Percentiles rank a stretch among this genome's conserved stretches.
These are phyloP conservation scores for Vanrija humicola DNA, from an alignment of 1,284 basidiomycete genomes.

Conservation along the genomic window DNA sequence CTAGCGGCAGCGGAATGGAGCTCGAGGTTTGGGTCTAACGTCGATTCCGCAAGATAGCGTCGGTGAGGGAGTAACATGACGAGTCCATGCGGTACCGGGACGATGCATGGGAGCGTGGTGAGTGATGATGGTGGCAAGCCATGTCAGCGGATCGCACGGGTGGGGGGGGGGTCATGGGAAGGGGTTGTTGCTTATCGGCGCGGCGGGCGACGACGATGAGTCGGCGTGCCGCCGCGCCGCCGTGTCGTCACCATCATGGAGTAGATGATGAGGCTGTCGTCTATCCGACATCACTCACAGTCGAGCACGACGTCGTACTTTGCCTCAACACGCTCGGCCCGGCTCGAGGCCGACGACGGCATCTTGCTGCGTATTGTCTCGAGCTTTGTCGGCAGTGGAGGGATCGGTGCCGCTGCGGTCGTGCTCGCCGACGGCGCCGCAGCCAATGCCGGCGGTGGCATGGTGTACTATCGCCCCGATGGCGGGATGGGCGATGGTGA, in stretches of 20 bases:
- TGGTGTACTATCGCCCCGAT: neutral
- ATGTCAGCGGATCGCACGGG: neutral
- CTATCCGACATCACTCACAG: conserved; percentile 24
- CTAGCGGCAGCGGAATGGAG: conserved; percentile 83
- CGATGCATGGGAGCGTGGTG: neutral
- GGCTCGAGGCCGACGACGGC: neutral
- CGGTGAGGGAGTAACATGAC: neutral
- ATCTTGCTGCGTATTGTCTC: conserved; percentile 6
- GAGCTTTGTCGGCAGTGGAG: neutral
- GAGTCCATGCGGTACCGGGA: neutral
- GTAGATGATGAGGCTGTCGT: too few relatives aligned
- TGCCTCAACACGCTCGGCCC: conserved; percentile 24
- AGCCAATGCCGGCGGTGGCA: neutral
- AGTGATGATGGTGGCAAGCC: neutral
- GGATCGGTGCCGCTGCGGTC: too few relatives aligned
- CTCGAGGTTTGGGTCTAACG: conserved; percentile 73
- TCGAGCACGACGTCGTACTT: conserved; percentile 38
- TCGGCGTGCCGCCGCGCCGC: too few relatives aligned
- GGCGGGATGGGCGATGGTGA: neutral
- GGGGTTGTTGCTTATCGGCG: neutral
- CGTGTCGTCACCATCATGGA: neutral
- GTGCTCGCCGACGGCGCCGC: conserved; percentile 1
- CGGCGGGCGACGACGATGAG: too few relatives aligned
- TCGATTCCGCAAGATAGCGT: neutral
- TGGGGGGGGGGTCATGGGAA: neutral